phyloP scores from a whole-genome alignment of 2,329 filamentous ascomycete genomes.

The Escovopsis sp. region DNA sequence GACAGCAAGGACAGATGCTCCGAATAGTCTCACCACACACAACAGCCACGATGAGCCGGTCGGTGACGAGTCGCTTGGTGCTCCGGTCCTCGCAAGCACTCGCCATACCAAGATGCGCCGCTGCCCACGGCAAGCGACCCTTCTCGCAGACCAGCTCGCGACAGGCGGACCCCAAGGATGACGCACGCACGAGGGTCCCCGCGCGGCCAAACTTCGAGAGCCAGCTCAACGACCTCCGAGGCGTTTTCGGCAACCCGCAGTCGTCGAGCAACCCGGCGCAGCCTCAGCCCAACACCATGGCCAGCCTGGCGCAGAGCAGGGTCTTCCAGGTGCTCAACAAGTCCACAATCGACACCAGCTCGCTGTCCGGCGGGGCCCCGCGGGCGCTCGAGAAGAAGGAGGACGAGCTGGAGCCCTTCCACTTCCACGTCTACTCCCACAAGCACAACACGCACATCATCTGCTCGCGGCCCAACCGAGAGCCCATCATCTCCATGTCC shows the following conservation, averaged over 20 bases:
- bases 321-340: conserved; percentile 24
- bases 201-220: conserved; percentile 14
- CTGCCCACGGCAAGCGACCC: conserved; percentile 15
- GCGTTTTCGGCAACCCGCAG: conserved; percentile 16
- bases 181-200: conserved; percentile 10
- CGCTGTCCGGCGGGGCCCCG: conserved; percentile 12
- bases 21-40: too few relatives aligned
- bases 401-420: conserved; percentile 48
- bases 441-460: conserved; percentile 96
- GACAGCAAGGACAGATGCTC: too few relatives aligned
- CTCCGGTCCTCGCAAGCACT: conserved; percentile 13
- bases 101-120: conserved; percentile 8
- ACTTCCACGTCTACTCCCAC: conserved; percentile 73
- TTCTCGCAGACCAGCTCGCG: conserved; percentile 25
- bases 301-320: conserved; percentile 21
- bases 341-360: conserved; percentile 19
- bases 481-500: conserved; percentile 65
- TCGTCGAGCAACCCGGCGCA: conserved; percentile 7
- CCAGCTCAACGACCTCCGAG: conserved; percentile 20
- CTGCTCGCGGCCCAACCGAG: conserved; percentile 65
- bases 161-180: conserved; percentile 12
- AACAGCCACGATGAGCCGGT: conserved; percentile 26
- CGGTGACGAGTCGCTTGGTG: conserved; percentile 27
- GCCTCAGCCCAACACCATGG: conserved; percentile 17
- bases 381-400: conserved; percentile 15